Base-by-base conservation (phyloP, 306 rosid species). In the Corylus avellana region DNA sequence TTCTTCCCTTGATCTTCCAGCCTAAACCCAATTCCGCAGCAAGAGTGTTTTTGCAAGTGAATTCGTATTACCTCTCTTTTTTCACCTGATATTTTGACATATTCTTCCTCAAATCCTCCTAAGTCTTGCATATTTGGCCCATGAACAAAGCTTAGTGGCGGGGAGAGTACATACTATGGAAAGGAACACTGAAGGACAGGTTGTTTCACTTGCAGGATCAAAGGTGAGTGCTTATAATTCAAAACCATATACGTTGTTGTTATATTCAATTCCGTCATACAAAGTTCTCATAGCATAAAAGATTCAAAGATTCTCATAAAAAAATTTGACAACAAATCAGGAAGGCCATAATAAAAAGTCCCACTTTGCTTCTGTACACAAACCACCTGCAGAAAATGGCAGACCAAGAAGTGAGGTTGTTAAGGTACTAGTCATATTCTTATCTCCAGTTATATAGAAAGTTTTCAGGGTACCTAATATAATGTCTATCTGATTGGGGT, bases 401-500 rank as follows among this genome's bases (percentile, higher is more conserved):
- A 92, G 90, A 75, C 90, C 98, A 84, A 91, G 82, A 87, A 91
- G 97, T 70, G 81, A 91, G 98, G 90, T 91, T 58, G 32, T 94
- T 8, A 92, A 94, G 98, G 98, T 94, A 82, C 57, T 47, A 18
- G 27, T 13, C 32, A 70, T 10, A 39, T 54, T 74, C 69, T 64
- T 16, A 37, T 46, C 64, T 77, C 72, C 4, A 25, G 32, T 64
- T 12, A 50, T 55, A 16, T 42, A 51, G 37, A 46, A 11, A 27
- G 27, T 53, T 64, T 42, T 17, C 16, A 47, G 32, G 73, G 75
- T 39, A 54, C 57, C 74, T 47, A 8, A 29, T 16, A 50, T 84
- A 27, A 3, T 37, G 17, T 14, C 50, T 63, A 72, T 42, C 75
- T 61, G 18, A 37, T 75, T 69, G 64, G 48, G 48, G 70, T 58